Evolutionary conservation across 202 grass and related monocot genomes (phyloP), one percentile per base, ranked within the genome.

Genomic region (Zizania palustris): DNA sequence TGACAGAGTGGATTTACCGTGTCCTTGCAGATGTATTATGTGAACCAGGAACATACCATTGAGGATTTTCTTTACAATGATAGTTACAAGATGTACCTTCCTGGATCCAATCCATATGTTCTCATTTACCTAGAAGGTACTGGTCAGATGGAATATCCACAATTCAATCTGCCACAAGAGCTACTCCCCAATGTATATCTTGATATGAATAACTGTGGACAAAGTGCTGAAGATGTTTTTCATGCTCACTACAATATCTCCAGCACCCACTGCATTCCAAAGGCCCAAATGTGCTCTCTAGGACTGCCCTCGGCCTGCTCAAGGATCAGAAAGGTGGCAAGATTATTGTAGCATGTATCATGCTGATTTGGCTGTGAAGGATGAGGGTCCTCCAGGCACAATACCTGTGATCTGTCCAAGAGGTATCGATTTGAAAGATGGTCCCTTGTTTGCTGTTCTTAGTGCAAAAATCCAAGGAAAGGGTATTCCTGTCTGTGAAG

Each of bases 331-430:
- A 82, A 89, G 83, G 82, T 99, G 87, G 80, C 85, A 87, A 76
- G 90, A 96, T 60, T 99, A 96, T 80, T 99, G 96, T 69, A 99
- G 92, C 62, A 83, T 79, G 42, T 99, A 96, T 54, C 96, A 99
- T 92, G 90, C 90, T 76, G 87, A 83, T 58, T 78, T 99, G 51
- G 92, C 96, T 64, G 75, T 89, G 72, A 85, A 91, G 43, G 96
- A 99, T 88, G 91, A 89, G 66, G 88, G 92, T 15, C 92, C 87
- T 85, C 96, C 96, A 49, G 96, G 96, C 51, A 99, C 91, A 83
- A 82, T 87, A 80, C 96, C 96, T 70, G 96, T 99, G 78, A 78
- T 96, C 22, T 84, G 92, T 63, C 96, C 92, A 49, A 87, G 90
- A 63, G 92, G 96, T 40, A 96, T 99, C 64, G 92, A 99, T 83